Conservation (phyloP, 1,284 basidiomycete genomes). For the Violaceomyces palustris region DNA sequence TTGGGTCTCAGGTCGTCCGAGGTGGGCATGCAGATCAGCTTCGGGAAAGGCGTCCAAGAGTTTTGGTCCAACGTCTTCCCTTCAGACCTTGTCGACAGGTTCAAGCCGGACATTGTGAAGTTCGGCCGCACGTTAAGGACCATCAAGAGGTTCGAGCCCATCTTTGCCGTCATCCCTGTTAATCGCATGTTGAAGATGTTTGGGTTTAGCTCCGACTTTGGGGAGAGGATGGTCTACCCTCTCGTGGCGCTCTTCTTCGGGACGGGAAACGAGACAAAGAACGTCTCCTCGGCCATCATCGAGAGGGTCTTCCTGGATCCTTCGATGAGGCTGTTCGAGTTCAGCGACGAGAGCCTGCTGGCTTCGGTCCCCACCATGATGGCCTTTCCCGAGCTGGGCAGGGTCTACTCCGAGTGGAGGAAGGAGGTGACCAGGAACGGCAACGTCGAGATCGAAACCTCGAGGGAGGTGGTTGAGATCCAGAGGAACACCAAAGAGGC, state of each 20-base stretch:
- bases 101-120: slow-evolving; percentile 39
- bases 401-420: slow-evolving; percentile 59
- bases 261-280: slow-evolving; percentile 63
- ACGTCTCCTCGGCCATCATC: slow-evolving; percentile 61
- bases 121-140: slow-evolving; percentile 41
- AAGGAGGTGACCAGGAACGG: slow-evolving; percentile 55
- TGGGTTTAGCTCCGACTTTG: slow-evolving; percentile 56
- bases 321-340: slow-evolving; percentile 57
- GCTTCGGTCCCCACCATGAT: slow-evolving; percentile 55
- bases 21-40: slow-evolving; percentile 46
- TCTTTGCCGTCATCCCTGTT: slow-evolving; percentile 45
- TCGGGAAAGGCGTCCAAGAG: slow-evolving; percentile 40
- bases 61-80: slow-evolving; percentile 48
- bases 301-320: slow-evolving; percentile 62
- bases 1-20: slow-evolving; percentile 39
- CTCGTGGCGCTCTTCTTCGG: slow-evolving; percentile 62
- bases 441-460: slow-evolving; percentile 56
- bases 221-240: slow-evolving; percentile 61
- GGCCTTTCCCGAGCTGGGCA: slow-evolving; percentile 56
- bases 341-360: slow-evolving; percentile 48
- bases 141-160: slow-evolving; percentile 42
- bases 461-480: slow-evolving; percentile 56
- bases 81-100: slow-evolving; percentile 41
- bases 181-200: slow-evolving; percentile 40
- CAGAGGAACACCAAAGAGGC: slow-evolving; percentile 35